These are phyloP conservation scores for Botryosphaeria dothidea DNA, from an alignment of 2,329 filamentous ascomycete species.

Conservation along the genomic window DNA sequence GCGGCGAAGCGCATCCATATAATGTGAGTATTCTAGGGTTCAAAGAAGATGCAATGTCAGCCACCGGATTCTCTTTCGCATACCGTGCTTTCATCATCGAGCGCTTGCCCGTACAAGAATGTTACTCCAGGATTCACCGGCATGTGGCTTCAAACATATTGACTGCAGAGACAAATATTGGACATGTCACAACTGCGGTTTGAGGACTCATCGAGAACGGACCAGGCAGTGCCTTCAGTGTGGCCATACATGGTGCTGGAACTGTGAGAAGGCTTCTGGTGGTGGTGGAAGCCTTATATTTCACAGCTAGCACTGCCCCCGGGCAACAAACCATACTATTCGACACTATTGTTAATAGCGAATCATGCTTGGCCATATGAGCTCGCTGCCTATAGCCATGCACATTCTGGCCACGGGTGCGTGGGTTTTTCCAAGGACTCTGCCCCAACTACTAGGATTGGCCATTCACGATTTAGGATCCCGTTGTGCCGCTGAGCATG, in stretches of 20 bases:
- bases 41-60: neutral
- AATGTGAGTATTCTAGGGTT: neutral
- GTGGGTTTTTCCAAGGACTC: too few relatives aligned
- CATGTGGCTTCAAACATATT: neutral
- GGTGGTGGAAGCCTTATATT: slow-evolving; percentile 2
- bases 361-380: too few relatives aligned
- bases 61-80: neutral
- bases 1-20: neutral
- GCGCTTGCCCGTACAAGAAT: neutral
- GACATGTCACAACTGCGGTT: slow-evolving; percentile 9
- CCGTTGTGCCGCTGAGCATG: too few relatives aligned
- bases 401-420: too few relatives aligned
- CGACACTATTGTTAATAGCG: neutral
- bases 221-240: slow-evolving; percentile 9
- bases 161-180: slow-evolving; percentile 12
- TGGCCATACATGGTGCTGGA: slow-evolving; percentile 5
- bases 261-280: slow-evolving; percentile 1
- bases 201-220: slow-evolving; percentile 2
- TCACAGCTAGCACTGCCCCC: neutral
- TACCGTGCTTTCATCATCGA: neutral
- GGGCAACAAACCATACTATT: neutral
- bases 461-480: too few relatives aligned
- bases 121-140: neutral
- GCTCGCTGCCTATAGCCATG: too few relatives aligned
- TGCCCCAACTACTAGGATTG: too few relatives aligned